Conservation (phyloP, 352 stramenopile genomes). For the Phytophthora kernoviae region DNA sequence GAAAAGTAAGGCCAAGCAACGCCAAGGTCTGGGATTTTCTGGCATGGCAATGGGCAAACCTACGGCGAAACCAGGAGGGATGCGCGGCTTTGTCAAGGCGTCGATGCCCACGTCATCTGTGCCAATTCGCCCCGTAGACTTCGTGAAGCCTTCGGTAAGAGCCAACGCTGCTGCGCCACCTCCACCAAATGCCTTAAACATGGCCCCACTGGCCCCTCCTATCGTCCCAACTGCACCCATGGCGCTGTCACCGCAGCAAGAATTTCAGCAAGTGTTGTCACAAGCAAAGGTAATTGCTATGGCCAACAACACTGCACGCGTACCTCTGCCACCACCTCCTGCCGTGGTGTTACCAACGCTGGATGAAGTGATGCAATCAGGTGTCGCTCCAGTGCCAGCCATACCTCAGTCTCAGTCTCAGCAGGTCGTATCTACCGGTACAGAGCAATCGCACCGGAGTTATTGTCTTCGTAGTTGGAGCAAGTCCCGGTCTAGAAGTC, state of each 20-base stretch:
- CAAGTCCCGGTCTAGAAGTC: slow-evolving; percentile 22
- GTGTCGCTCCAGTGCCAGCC: neutral
- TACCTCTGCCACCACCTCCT: slow-evolving; percentile 16
- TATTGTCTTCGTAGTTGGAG: slow-evolving; percentile 14
- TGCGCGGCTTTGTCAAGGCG: slow-evolving; percentile 39
- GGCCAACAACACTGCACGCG: neutral
- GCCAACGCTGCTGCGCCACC: slow-evolving; percentile 7
- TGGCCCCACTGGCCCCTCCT: slow-evolving; percentile 1
- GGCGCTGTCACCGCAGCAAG: neutral
- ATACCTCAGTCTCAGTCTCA: slow-evolving; percentile 1
- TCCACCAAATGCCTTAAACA: slow-evolving; percentile 3
- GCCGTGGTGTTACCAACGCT: slow-evolving; percentile 3
- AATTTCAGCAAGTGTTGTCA: neutral
- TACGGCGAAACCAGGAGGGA: slow-evolving; percentile 6
- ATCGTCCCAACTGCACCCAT: neutral
- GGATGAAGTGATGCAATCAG: slow-evolving; percentile 6
- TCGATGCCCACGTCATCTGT: slow-evolving; percentile 12
- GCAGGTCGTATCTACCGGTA: neutral
- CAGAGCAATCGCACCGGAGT: neutral
- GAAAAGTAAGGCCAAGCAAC: slow-evolving; percentile 67
- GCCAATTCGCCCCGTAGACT: slow-evolving; percentile 30
- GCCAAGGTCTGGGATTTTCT: slow-evolving; percentile 74
- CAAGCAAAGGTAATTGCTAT: slow-evolving; percentile 1
- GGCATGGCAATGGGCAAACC: slow-evolving; percentile 12
- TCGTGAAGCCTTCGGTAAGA: slow-evolving; percentile 44